Evolutionary conservation across 768 basidiomycete genomes (phyloP).

Genomic region (Leccinum disarticulatum): DNA sequence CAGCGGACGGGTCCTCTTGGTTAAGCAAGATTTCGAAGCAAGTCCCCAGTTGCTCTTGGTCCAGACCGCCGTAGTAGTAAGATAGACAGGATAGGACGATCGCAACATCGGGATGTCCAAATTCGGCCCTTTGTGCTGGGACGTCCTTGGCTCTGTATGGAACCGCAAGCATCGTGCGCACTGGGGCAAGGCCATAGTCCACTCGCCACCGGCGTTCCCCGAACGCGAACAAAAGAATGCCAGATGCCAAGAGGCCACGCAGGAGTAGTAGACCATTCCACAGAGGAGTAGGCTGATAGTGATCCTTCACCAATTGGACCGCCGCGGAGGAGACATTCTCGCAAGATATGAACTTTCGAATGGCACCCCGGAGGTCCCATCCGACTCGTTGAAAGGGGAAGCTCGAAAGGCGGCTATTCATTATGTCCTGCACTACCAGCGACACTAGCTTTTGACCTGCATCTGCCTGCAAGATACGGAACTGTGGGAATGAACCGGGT

Average conservation of each 20-base stretch:
- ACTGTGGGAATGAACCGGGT: slow-evolving; percentile 22
- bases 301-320: slow-evolving; percentile 9
- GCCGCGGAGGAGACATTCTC: not conserved
- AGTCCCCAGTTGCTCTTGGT: slow-evolving; percentile 25
- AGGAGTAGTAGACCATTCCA: slow-evolving; percentile 32
- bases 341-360: slow-evolving; percentile 26
- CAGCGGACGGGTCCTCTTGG: slow-evolving; percentile 32
- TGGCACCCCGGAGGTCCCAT: not conserved
- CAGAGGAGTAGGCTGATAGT: not conserved
- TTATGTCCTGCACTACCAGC: slow-evolving; percentile 15
- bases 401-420: slow-evolving; percentile 15
- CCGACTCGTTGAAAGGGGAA: slow-evolving; percentile 16
- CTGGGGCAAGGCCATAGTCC: slow-evolving; percentile 36
- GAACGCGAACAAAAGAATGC: slow-evolving; percentile 32
- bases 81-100: slow-evolving; percentile 37
- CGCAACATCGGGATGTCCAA: slow-evolving; percentile 38
- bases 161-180: slow-evolving; percentile 37
- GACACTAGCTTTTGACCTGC: slow-evolving; percentile 14
- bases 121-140: slow-evolving; percentile 38
- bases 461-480: slow-evolving; percentile 22
- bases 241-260: slow-evolving; percentile 35
- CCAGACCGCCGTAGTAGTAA: slow-evolving; percentile 39
- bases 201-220: slow-evolving; percentile 40
- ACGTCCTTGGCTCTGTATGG: slow-evolving; percentile 41
- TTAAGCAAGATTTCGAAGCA: slow-evolving; percentile 31